phyloP scores from a whole-genome alignment of 108 stramenopile species.

The Cyclotella sp. region DNA sequence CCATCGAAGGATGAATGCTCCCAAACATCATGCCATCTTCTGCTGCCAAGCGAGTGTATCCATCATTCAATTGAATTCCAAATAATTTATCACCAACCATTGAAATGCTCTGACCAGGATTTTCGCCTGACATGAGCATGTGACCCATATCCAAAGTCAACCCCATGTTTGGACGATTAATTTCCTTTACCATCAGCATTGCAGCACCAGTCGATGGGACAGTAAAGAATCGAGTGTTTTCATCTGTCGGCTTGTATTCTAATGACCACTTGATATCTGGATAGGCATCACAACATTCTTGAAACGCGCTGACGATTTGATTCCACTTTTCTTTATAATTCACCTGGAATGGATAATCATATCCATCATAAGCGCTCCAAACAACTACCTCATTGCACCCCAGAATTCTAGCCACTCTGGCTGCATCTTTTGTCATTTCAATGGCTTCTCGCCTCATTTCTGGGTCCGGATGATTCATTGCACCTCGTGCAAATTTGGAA shows the following conservation, averaged over 20 bases:
- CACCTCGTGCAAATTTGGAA: slow-evolving; percentile 76
- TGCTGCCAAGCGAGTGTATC: slow-evolving; percentile 83
- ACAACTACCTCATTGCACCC: slow-evolving; percentile 83
- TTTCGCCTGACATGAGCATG: slow-evolving; percentile 87
- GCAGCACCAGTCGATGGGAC: slow-evolving; percentile 90
- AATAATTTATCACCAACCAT: slow-evolving; percentile 83
- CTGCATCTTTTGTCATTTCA: slow-evolving; percentile 78
- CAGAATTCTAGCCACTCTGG: slow-evolving; percentile 61
- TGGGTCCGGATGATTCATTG: slow-evolving; percentile 82
- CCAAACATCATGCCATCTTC: slow-evolving; percentile 94
- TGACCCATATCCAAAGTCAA: slow-evolving; percentile 90
- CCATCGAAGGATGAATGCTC: slow-evolving; percentile 80
- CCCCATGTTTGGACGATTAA: slow-evolving; percentile 84
- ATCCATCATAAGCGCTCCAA: slow-evolving; percentile 90
- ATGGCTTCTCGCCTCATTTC: slow-evolving; percentile 70
- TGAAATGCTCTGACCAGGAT: slow-evolving; percentile 86
- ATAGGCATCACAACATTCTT: slow-evolving; percentile 82
- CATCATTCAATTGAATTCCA: slow-evolving; percentile 88
- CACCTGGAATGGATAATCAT: slow-evolving; percentile 87
- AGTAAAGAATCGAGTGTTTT: slow-evolving; percentile 88
- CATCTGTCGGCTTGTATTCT: slow-evolving; percentile 91
- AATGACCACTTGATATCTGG: slow-evolving; percentile 81
- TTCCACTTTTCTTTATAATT: slow-evolving; percentile 82
- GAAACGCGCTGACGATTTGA: slow-evolving; percentile 78
- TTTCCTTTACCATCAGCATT: slow-evolving; percentile 70